Conservation (phyloP, 768 basidiomycete genomes). For the Trametes sanguinea region DNA sequence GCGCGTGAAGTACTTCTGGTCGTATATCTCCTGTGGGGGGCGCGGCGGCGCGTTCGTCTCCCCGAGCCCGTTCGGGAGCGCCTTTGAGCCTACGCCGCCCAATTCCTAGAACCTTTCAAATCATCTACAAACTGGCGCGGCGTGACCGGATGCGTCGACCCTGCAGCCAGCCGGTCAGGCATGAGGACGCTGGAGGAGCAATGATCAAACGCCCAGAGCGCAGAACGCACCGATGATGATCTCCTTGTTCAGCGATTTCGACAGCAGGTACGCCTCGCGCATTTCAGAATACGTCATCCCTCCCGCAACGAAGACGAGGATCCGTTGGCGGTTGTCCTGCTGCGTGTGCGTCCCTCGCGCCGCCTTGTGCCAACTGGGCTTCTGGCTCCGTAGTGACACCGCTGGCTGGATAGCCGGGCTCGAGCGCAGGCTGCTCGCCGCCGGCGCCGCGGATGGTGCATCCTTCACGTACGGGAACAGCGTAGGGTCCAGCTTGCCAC, state of each 20-base stretch:
- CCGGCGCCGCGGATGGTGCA: conserved; percentile 54
- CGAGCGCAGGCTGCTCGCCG: conserved; percentile 47
- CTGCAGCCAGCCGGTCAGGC: conserved; percentile 41
- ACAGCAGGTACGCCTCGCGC: conserved; percentile 82
- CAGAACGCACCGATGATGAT: conserved; percentile 77
- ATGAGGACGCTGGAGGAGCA: background rate
- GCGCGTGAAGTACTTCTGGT: conserved; percentile 71
- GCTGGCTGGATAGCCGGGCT: conserved; percentile 43
- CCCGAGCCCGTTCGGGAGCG: conserved; percentile 67
- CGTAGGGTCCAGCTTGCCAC: conserved; percentile 71
- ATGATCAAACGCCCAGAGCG: background rate
- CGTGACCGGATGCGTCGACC: conserved; percentile 86
- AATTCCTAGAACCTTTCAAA: conserved; percentile 84
- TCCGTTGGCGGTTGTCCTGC: conserved; percentile 65
- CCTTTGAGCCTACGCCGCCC: conserved; percentile 79
- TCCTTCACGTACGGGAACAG: conserved; percentile 93
- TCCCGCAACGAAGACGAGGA: conserved; percentile 90
- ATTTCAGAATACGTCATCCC: conserved; percentile 97
- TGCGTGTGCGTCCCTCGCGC: conserved; percentile 50
- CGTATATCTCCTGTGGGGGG: conserved; percentile 75
- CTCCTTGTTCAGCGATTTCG: conserved; percentile 76
- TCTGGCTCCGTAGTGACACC: conserved; percentile 80
- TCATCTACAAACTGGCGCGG: conserved; percentile 86
- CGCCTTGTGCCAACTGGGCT: conserved; percentile 87
- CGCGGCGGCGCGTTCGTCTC: conserved; percentile 47